Evolutionary conservation across 768 basidiomycete species (phyloP).

Genomic region (Hydnomerulius pinastri): DNA sequence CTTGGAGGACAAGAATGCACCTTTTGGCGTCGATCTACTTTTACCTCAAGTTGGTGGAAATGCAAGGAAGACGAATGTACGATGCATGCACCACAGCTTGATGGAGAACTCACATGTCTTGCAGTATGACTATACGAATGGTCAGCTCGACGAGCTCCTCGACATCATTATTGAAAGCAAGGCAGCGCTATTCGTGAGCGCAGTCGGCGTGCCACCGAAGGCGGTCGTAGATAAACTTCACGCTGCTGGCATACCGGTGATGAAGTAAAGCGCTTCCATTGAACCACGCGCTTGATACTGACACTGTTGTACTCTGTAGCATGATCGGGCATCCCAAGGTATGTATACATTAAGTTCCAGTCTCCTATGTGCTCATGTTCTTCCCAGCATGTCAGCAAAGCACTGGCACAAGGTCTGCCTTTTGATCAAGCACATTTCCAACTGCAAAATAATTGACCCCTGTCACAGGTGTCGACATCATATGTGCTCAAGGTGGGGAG

Average conservation of each 20-base stretch:
- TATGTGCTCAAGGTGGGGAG: constrained; percentile 87
- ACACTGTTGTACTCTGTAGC: constrained; percentile 35
- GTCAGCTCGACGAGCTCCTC: constrained; percentile 74
- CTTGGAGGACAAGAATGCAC: constrained; percentile 73
- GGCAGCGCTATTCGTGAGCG: constrained; percentile 79
- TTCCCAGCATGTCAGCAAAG: constrained; percentile 68
- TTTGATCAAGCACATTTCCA: neutral
- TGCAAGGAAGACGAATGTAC: constrained; percentile 80
- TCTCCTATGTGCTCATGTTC: neutral
- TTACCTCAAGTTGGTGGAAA: constrained; percentile 81
- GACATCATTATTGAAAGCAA: constrained; percentile 77
- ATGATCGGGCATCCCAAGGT: constrained; percentile 89
- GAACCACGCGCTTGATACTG: neutral
- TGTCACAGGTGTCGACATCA: constrained; percentile 75
- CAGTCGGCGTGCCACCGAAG: constrained; percentile 83
- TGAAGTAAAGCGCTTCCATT: constrained; percentile 62
- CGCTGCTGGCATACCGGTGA: constrained; percentile 73
- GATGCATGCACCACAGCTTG: constrained; percentile 3
- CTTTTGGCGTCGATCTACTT: constrained; percentile 82
- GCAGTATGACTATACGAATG: constrained; percentile 74
- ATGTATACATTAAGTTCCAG: neutral
- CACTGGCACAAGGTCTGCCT: constrained; percentile 63
- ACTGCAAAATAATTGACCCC: neutral
- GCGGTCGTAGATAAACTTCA: constrained; percentile 82
- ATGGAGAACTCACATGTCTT: neutral